Conservation (phyloP, 2,329 filamentous ascomycete genomes). For the Ophiostoma perfectum region DNA sequence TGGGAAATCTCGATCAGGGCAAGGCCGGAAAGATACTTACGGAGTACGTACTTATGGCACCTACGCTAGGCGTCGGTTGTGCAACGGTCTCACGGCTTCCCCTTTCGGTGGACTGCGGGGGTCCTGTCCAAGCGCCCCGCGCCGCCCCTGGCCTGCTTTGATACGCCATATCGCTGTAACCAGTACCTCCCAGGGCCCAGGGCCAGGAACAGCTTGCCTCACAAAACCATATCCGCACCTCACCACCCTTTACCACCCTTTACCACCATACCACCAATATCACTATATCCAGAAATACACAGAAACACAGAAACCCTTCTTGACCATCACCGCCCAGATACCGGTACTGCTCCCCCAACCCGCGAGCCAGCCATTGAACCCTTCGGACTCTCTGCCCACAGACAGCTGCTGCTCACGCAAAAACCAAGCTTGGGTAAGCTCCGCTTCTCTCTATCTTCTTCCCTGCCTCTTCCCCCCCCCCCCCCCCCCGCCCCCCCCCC, state of each 20-base stretch:
- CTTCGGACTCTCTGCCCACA: background rate
- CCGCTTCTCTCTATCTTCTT: background rate
- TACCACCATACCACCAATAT: background rate
- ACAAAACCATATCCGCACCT: background rate
- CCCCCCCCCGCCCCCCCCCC: background rate
- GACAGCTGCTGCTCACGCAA: background rate
- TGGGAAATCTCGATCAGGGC: background rate
- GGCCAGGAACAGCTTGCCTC: slow-evolving; percentile 1
- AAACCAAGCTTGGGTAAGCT: background rate
- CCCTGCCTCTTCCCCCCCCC: background rate
- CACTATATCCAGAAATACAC: background rate
- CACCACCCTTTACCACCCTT: background rate
- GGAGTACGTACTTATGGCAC: background rate
- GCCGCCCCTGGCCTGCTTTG: slow-evolving; percentile 5
- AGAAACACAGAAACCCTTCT: background rate
- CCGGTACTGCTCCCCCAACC: background rate
- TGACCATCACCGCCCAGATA: background rate
- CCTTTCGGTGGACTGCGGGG: slow-evolving; percentile 17
- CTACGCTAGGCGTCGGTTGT: background rate
- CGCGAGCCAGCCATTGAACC: background rate
- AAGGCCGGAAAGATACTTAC: background rate
- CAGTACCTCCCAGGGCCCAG: slow-evolving; percentile 12
- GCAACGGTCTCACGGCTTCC: background rate
- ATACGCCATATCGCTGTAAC: slow-evolving; percentile 21
- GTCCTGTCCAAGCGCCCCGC: slow-evolving; percentile 18